phyloP scores from a whole-genome alignment of 2,329 filamentous ascomycete species.

The Ascosphaera pollenicola region DNA sequence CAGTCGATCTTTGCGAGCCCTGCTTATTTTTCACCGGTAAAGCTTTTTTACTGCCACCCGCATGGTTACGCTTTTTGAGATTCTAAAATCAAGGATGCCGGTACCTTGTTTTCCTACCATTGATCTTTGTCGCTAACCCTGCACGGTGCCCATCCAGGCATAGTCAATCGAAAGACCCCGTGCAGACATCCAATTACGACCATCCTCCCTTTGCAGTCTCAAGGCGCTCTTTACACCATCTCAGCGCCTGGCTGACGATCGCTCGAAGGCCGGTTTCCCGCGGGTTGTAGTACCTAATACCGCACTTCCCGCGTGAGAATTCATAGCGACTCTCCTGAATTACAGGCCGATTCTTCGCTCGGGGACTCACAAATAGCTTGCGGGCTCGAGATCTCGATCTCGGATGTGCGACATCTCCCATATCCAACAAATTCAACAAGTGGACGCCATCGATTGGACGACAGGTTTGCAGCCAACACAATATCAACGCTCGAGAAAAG shows the following conservation, averaged over 20 bases:
- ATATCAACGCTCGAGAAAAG: background rate
- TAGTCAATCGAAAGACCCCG: background rate
- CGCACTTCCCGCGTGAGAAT: background rate
- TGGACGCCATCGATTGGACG: slow-evolving; percentile 5
- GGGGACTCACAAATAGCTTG: background rate
- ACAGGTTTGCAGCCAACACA: slow-evolving; percentile 4
- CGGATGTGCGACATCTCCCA: background rate
- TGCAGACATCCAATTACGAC: background rate
- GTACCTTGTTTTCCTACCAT: background rate
- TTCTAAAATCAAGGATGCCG: background rate
- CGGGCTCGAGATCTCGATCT: background rate
- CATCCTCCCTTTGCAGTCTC: background rate
- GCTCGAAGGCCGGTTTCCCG: background rate
- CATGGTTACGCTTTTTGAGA: background rate
- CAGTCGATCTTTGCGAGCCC: background rate
- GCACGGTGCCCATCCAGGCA: background rate
- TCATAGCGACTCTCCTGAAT: background rate
- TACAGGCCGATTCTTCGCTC: background rate
- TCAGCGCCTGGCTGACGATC: background rate
- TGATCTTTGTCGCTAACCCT: background rate
- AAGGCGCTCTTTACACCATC: background rate
- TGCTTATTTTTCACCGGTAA: background rate
- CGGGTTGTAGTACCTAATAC: background rate
- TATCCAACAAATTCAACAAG: slow-evolving; percentile 8
- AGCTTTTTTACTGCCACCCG: background rate